Evolutionary conservation across 148 eudicot genomes (phyloP).

Genomic region (Bassia scoparia): DNA sequence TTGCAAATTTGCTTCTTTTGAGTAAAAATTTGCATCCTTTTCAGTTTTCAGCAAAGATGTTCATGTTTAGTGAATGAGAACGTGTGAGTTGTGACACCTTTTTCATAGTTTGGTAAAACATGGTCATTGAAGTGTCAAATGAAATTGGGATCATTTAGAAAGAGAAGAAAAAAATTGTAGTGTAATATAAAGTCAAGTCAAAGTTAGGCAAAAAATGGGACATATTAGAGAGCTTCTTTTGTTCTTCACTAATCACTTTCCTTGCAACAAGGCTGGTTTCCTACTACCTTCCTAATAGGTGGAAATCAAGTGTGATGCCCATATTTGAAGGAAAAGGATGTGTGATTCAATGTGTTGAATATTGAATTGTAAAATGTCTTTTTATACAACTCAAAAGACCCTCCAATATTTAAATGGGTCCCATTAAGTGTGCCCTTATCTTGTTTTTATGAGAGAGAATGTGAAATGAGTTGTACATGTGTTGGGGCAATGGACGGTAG

Average conservation of each 20-base stretch:
- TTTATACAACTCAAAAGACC: not conserved
- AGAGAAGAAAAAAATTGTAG: not conserved
- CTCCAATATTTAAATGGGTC: not conserved
- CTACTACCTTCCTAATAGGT: constrained; percentile 3
- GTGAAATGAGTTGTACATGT: constrained; percentile 4
- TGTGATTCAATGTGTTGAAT: constrained; percentile 6
- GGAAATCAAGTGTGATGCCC: not conserved
- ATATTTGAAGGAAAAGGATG: not conserved
- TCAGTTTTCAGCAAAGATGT: too few species aligned
- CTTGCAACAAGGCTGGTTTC: not conserved
- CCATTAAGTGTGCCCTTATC: not conserved
- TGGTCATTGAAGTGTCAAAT: constrained; percentile 9
- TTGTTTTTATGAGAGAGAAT: not conserved
- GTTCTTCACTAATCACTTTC: not conserved
- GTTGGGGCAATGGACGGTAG: not conserved
- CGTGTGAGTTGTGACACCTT: not conserved
- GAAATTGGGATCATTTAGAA: not conserved
- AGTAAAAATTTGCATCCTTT: not conserved
- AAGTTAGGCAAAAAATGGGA: constrained; percentile 19
- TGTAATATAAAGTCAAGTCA: not conserved
- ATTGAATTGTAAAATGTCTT: not conserved
- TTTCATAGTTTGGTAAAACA: constrained; percentile 9
- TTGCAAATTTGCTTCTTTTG: constrained; percentile 4
- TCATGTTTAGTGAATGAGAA: too few species aligned
- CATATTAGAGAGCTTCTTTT: not conserved